Percentiles rank a stretch among this genome's conserved stretches.
These are phyloP conservation scores for Erodium maritimum DNA, from an alignment of 345 rosid species.

Conservation along the genomic window DNA sequence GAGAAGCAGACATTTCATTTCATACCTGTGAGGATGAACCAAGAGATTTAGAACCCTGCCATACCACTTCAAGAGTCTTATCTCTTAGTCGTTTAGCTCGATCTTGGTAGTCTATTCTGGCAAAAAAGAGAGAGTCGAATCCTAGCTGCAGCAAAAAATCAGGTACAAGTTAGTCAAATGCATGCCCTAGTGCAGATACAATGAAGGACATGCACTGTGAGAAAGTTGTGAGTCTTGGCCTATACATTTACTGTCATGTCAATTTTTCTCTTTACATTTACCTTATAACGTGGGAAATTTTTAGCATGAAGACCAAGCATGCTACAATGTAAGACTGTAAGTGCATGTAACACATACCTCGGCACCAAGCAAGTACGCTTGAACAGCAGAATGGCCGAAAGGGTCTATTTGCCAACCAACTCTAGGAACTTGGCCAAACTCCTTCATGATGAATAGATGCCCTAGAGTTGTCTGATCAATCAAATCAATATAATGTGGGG, in stretches of 20 bases:
- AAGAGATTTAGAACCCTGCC: slow-evolving; percentile 87
- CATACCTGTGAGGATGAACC: slow-evolving; percentile 83
- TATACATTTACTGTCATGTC: too few relatives aligned
- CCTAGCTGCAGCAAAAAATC: slow-evolving; percentile 50
- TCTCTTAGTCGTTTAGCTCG: slow-evolving; percentile 70
- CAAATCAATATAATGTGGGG: slow-evolving; percentile 81
- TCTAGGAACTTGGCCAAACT: slow-evolving; percentile 75
- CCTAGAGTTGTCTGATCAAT: slow-evolving; percentile 95
- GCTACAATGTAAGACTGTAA: slow-evolving; percentile 6
- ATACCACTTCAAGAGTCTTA: slow-evolving; percentile 81
- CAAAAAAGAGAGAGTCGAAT: slow-evolving; percentile 86
- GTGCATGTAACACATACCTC: slow-evolving; percentile 37
- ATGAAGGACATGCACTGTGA: too few relatives aligned
- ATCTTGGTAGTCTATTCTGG: slow-evolving; percentile 93
- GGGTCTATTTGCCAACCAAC: slow-evolving; percentile 99
- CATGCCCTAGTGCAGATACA: not conserved
- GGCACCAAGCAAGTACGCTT: slow-evolving; percentile 88
- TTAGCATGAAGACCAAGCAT: not conserved
- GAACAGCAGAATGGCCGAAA: slow-evolving; percentile 90
- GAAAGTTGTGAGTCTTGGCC: too few relatives aligned
- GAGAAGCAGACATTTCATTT: slow-evolving; percentile 6
- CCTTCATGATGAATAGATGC: slow-evolving; percentile 62
- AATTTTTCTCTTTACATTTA: too few relatives aligned
- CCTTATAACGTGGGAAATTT: not conserved
- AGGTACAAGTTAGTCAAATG: not conserved